These are phyloP conservation scores for Sambucus nigra DNA, from an alignment of 129 eudicot species.

Conservation along the genomic window DNA sequence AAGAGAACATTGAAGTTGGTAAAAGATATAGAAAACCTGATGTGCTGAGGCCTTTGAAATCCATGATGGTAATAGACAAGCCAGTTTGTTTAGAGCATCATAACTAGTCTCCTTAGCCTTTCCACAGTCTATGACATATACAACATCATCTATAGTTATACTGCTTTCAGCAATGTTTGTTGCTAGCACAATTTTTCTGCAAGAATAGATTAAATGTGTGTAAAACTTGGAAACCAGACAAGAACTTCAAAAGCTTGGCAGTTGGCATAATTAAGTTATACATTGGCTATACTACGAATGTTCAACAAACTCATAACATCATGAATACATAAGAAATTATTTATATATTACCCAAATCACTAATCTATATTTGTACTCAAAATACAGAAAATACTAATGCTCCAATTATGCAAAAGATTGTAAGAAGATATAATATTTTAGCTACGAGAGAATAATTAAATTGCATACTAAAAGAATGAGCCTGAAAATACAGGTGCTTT, in stretches of 20 bases:
- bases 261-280: not conserved
- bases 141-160: constrained; percentile 94
- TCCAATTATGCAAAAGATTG: too few relatives aligned
- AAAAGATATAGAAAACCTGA: constrained; percentile 45
- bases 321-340: not conserved
- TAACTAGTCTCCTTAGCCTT: constrained; percentile 98
- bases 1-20: not conserved
- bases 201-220: constrained; percentile 5
- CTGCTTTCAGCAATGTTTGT: constrained; percentile 98
- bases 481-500: constrained; percentile 1
- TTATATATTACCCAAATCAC: not conserved
- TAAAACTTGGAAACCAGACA: not conserved
- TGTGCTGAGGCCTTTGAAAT: constrained; percentile 99
- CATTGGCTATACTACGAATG: not conserved
- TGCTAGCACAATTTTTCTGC: constrained; percentile 88
- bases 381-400: too few relatives aligned
- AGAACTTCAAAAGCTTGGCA: not conserved
- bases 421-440: too few relatives aligned
- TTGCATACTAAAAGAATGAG: not conserved
- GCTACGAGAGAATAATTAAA: too few relatives aligned
- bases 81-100: constrained; percentile 93
- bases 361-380: too few relatives aligned
- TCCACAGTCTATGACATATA: constrained; percentile 89
- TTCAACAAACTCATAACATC: constrained; percentile 1
- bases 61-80: constrained; percentile 93